Evolutionary conservation across 2,329 filamentous ascomycete species (phyloP).

Genomic region (Fusarium sp.): DNA sequence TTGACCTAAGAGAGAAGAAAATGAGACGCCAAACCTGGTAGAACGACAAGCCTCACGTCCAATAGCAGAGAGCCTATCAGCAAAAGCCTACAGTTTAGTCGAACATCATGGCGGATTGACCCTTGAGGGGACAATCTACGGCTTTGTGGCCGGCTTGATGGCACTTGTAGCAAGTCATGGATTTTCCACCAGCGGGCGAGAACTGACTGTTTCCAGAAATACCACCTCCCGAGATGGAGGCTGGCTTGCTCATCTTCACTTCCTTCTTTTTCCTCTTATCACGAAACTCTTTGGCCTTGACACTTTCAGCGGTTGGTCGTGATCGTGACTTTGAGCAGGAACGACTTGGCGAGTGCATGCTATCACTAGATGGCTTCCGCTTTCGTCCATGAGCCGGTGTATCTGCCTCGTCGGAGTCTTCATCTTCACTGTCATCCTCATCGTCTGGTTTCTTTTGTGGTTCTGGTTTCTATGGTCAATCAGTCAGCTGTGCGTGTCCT

Average conservation of each 20-base stretch:
- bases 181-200: slow-evolving; percentile 43
- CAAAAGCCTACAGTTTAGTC: slow-evolving; percentile 1
- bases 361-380: slow-evolving; percentile 48
- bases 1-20: neutral
- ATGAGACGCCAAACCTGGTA: slow-evolving; percentile 6
- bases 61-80: neutral
- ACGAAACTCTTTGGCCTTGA: slow-evolving; percentile 65
- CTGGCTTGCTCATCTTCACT: slow-evolving; percentile 74
- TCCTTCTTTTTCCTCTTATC: slow-evolving; percentile 76
- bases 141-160: slow-evolving; percentile 73
- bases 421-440: slow-evolving; percentile 49
- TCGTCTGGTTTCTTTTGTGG: slow-evolving; percentile 32
- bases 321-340: slow-evolving; percentile 55
- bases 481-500: slow-evolving; percentile 19
- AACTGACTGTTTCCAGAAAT: slow-evolving; percentile 63
- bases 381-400: slow-evolving; percentile 48
- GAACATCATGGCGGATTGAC: slow-evolving; percentile 7
- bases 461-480: slow-evolving; percentile 35
- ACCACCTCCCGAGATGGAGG: slow-evolving; percentile 64
- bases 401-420: slow-evolving; percentile 48
- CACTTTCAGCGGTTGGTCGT: slow-evolving; percentile 48
- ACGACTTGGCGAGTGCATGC: slow-evolving; percentile 44
- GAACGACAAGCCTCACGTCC: neutral
- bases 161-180: slow-evolving; percentile 71
- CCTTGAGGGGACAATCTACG: slow-evolving; percentile 66